Base-by-base conservation (phyloP, 768 basidiomycete genomes). In the Tulasnella sp. region DNA sequence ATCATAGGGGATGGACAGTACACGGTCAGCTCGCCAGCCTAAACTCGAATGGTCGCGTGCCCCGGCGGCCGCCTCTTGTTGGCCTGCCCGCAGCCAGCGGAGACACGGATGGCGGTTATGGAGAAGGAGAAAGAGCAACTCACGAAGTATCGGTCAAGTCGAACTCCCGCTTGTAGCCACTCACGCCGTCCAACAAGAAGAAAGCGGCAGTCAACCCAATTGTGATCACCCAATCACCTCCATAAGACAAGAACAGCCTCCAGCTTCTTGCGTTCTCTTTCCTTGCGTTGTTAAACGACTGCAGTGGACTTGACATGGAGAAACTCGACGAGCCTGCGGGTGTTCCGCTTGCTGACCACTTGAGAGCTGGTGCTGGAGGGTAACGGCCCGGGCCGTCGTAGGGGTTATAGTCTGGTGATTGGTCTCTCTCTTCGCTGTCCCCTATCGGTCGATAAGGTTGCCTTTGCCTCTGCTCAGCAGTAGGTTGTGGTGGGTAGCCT, bases 141-240 rank as follows among this genome's bases (percentile, higher is more conserved):
- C 81, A 94, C 91, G 93, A 89, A n/a, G 89, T 89, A 84, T 97
- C 95, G 55, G 87, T 84, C 37, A 95, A 84, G 1, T 93, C 94
- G 84, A 97, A 97, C 69, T 88, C 87, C 78, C 95, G 86, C 83
- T 90, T 87, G 84, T 90, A 96, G 9, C 93, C 93, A 74, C 90
- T 85, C 11, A 94, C 85, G 23, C 84, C 83, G 81, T 93, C 87
- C 26, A 94, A 84, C 13, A 88, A 86, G 82, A 90, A 89, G 84
- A 93, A 92, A 5, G 75, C 75, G n/a, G 57, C 75, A 23, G 75
- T 70, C 37, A 77, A 23, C 37, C 55, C 75, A 35, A 77, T 70
- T 13, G 75, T 77, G 2, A 77, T 20, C 15, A 32, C 69, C 75
- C 75, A 75, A n/a, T 75, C 74, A 26, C 7, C 44, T 35, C n/a